phyloP scores from a whole-genome alignment of 805 yeast genomes.

The Metschnikowia picachoensis region DNA sequence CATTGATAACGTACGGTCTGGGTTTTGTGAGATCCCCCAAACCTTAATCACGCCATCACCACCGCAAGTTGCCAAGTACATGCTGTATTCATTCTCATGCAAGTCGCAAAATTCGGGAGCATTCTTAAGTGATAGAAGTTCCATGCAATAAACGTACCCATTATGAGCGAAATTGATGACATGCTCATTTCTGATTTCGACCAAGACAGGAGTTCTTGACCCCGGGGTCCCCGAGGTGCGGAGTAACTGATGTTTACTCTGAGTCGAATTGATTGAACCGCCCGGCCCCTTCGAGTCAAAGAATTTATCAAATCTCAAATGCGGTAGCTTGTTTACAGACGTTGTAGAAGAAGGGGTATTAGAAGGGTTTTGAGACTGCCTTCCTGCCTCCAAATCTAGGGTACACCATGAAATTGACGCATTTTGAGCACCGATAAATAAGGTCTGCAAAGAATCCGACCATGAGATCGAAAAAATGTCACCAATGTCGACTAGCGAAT shows the following conservation, averaged over 20 bases:
- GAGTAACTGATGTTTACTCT: slow-evolving; percentile 24
- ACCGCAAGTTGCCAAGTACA: slow-evolving; percentile 52
- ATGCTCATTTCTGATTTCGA: slow-evolving; percentile 67
- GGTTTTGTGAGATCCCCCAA: slow-evolving; percentile 50
- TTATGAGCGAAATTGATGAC: slow-evolving; percentile 81
- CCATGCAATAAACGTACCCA: slow-evolving; percentile 81
- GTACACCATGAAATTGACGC: slow-evolving; percentile 80
- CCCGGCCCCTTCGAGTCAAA: slow-evolving; percentile 91
- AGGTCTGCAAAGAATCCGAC: slow-evolving; percentile 52
- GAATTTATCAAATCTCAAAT: slow-evolving; percentile 72
- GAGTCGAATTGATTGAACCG: slow-evolving; percentile 41
- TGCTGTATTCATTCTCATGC: slow-evolving; percentile 9
- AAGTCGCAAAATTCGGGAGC: slow-evolving; percentile 21
- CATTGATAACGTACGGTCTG: slow-evolving; percentile 6
- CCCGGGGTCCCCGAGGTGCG: slow-evolving; percentile 6
- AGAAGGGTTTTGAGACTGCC: neutral
- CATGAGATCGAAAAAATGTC: slow-evolving; percentile 85
- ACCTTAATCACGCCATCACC: slow-evolving; percentile 88
- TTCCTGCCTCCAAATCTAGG: slow-evolving; percentile 9
- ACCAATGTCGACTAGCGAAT: slow-evolving; percentile 84
- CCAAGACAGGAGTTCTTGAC: slow-evolving; percentile 29
- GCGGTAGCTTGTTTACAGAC: slow-evolving; percentile 35
- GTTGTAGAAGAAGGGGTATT: neutral
- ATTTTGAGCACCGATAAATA: slow-evolving; percentile 88
- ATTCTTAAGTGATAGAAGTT: slow-evolving; percentile 19